Conservation (phyloP, 169 alveolate genomes). For the Eimeria falciformis region DNA sequence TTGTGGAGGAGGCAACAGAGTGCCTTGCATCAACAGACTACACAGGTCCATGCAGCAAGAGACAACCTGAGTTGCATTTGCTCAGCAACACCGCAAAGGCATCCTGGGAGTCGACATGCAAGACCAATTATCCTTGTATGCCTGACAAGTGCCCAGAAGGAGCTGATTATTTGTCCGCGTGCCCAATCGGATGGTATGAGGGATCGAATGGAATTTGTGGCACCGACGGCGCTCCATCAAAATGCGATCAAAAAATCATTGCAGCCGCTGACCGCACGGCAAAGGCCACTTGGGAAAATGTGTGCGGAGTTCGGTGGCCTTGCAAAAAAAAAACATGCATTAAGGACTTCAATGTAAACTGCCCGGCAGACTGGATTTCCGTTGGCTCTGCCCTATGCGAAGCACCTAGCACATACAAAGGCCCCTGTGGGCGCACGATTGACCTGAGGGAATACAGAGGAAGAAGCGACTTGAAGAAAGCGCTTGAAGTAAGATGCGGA, state of each 20-base stretch:
- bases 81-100: conserved; percentile 36
- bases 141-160: conserved; percentile 15
- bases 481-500: conserved; percentile 4
- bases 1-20: background rate
- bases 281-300: conserved; percentile 29
- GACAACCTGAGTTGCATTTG: conserved; percentile 18
- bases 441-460: conserved; percentile 5
- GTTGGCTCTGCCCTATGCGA: background rate
- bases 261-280: conserved; percentile 36
- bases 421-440: conserved; percentile 22
- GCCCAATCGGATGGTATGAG: conserved; percentile 49
- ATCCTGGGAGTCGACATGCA: conserved; percentile 54
- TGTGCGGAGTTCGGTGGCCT: conserved; percentile 64
- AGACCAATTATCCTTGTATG: conserved; percentile 60
- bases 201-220: background rate
- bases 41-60: conserved; percentile 52
- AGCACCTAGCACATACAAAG: conserved; percentile 39
- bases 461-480: background rate
- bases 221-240: background rate
- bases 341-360: conserved; percentile 12
- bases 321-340: conserved; percentile 14
- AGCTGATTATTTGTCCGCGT: conserved; percentile 4
- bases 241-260: conserved; percentile 18
- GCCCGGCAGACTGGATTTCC: conserved; percentile 52
- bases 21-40: conserved; percentile 50